Evolutionary conservation across 1,284 basidiomycete species (phyloP), one percentile per base, ranked within the genome.

Genomic region (Leccinum solheimii): DNA sequence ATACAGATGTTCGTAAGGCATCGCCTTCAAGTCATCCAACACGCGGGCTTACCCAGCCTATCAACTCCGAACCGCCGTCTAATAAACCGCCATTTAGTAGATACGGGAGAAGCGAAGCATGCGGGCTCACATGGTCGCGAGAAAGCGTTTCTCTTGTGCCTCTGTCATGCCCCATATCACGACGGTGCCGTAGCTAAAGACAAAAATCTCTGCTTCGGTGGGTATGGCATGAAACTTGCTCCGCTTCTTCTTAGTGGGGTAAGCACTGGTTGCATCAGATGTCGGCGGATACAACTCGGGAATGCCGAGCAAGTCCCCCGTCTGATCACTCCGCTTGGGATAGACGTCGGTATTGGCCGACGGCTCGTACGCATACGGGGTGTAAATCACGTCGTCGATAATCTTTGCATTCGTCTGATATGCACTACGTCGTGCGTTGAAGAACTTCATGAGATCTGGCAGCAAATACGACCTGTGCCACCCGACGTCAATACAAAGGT

Each of bases 81-180:
- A 69, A 40, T 63, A 56, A 50, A 60, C 50, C 26, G 53, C 65
- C 63, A 66, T 56, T 66, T 62, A 55, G 63, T 51, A 16, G 49
- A 64, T 16, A 58, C 23, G 11, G 32, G 3, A 54, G 8, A 58
- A 55, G 55, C 48, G 55, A 51, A 49, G 55, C 61, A 52, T 38
- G 58, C 48, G 40, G 34, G 80, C 93, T 76, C 74, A 95, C 91
- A 98, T 83, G 36, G 92, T 94, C 45, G 90, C 87, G 62, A 97
- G 77, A 70, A 98, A 94, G 3, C 94, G 81, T 73, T 87, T 92
- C 78, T 98, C 95, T 73, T 98, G 93, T 9, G 86, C 81, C 72
- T 96, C 90, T 11, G 93, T 91, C 95, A 98, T 98, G 27, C 95
- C 95, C 96, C 95, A 98, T 58, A 97, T 92, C 23, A 98, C 95